Conservation (phyloP, 78 protist genomes). For the Dictyostelium firmibasis region DNA sequence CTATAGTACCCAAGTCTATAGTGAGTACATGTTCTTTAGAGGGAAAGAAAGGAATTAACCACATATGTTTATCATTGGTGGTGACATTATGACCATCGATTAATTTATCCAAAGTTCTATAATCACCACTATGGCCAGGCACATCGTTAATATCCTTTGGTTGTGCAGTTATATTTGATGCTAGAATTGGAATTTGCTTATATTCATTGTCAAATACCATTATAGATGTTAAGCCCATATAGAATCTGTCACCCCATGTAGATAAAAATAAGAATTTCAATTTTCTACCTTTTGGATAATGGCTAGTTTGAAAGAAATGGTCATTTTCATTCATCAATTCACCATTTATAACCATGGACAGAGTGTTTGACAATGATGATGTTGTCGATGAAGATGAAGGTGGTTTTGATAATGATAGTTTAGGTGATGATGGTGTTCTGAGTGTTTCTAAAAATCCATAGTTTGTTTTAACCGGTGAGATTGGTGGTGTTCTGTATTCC, state of each 20-base stretch:
- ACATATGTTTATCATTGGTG: conserved; percentile 70
- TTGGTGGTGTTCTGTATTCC: not conserved
- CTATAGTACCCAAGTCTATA: conserved; percentile 4
- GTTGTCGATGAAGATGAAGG: not conserved
- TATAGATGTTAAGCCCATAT: conserved; percentile 80
- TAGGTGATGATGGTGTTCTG: not conserved
- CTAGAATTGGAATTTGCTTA: conserved; percentile 5
- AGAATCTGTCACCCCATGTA: conserved; percentile 87
- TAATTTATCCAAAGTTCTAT: conserved; percentile 73
- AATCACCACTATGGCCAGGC: conserved; percentile 59
- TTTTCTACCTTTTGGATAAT: conserved; percentile 54
- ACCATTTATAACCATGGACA: not conserved
- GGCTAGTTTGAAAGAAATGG: not conserved
- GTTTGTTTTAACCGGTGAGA: not conserved
- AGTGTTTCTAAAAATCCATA: not conserved
- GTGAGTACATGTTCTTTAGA: conserved; percentile 24
- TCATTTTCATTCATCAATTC: not conserved
- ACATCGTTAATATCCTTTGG: conserved; percentile 80
- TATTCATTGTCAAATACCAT: conserved; percentile 38
- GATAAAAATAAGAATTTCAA: conserved; percentile 38
- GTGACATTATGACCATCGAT: conserved; percentile 72
- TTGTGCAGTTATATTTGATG: not conserved
- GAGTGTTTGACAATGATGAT: not conserved
- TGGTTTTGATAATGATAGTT: not conserved
- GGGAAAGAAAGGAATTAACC: conserved; percentile 85